Conservation (phyloP, 257 asterid genomes). For the Echites panduratus region DNA sequence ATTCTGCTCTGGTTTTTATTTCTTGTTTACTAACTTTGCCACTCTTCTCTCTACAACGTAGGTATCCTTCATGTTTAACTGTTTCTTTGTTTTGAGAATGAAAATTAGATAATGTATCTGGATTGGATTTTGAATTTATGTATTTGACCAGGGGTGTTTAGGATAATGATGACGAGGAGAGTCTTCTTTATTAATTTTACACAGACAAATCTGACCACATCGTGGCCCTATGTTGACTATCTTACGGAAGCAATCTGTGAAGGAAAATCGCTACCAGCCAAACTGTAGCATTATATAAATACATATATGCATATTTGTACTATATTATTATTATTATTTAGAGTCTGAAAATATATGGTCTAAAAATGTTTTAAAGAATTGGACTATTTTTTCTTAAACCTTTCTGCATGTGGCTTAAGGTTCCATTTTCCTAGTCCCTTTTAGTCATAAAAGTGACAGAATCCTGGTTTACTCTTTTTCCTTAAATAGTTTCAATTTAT, state of each 20-base stretch:
- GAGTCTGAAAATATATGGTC: not conserved
- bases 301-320: not conserved
- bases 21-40: not conserved
- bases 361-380: not conserved
- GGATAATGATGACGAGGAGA: too few relatives aligned
- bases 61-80: not conserved
- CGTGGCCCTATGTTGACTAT: not conserved
- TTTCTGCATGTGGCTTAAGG: not conserved
- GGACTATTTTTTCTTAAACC: not conserved
- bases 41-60: not conserved
- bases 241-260: not conserved
- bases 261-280: not conserved
- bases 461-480: not conserved
- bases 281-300: not conserved
- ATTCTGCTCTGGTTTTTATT: not conserved
- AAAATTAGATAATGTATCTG: not conserved
- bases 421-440: not conserved
- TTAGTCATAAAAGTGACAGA: not conserved
- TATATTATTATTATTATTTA: not conserved
- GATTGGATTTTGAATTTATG: too few relatives aligned
- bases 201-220: not conserved
- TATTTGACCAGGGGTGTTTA: too few relatives aligned
- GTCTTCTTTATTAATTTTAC: too few relatives aligned
- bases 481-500: conserved; percentile 3
- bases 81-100: not conserved